These are phyloP conservation scores for Kuraishia capsulata DNA, from an alignment of 805 yeast genomes.

Conservation along the genomic window DNA sequence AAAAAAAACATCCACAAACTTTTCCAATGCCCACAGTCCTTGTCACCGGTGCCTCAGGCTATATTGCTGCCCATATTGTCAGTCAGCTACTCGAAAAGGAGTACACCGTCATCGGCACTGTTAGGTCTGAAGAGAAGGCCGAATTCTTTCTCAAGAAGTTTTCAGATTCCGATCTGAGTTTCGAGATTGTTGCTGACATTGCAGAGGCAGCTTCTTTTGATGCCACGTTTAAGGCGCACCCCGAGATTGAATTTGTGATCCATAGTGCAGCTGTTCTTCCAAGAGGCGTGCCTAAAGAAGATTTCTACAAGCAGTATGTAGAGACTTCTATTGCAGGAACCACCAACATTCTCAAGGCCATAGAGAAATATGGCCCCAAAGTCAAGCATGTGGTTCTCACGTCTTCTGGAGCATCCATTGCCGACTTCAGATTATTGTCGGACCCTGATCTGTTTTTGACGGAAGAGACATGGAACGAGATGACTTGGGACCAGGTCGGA, in stretches of 20 bases:
- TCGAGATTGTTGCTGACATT: conserved; percentile 21
- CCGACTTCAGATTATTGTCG: conserved; percentile 12
- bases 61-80: conserved; percentile 28
- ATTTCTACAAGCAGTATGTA: conserved; percentile 30
- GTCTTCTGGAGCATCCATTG: conserved; percentile 42
- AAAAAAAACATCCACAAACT: too few species aligned
- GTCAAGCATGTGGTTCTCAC: conserved; percentile 32
- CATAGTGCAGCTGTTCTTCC: conserved; percentile 28
- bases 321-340: conserved; percentile 39
- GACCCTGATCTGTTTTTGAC: conserved; percentile 10
- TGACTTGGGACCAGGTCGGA: conserved; percentile 22
- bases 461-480: conserved; percentile 28
- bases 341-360: conserved; percentile 27
- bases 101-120: conserved; percentile 43
- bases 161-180: conserved; percentile 10
- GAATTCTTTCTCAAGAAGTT: conserved; percentile 2
- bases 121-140: conserved; percentile 29
- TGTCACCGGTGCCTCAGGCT: conserved; percentile 1
- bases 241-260: conserved; percentile 20
- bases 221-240: conserved; percentile 24
- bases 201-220: conserved; percentile 32
- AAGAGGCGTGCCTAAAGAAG: too few species aligned
- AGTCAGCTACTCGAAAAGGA: conserved; percentile 26
- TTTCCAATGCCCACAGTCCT: background rate
- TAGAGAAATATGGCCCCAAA: conserved; percentile 25